Evolutionary conservation across 176 grass and related monocot genomes (phyloP).

Genomic region (Aegilops bicornis): DNA sequence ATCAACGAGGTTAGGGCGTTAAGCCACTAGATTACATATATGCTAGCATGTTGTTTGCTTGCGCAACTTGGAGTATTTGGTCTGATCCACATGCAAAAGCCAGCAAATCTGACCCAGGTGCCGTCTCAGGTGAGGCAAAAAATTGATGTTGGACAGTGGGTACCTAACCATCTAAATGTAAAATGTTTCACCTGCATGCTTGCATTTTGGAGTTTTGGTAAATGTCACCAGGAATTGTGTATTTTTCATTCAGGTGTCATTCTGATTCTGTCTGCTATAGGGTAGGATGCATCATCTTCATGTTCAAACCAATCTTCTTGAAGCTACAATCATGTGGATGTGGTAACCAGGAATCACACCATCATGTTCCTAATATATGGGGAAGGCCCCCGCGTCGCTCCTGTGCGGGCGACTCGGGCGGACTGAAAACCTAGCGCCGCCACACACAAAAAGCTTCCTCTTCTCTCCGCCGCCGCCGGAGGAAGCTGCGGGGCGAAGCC

Average conservation of each 20-base stretch:
- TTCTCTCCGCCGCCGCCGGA: too few relatives aligned
- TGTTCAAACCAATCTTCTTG: neutral
- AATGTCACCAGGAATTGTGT: neutral
- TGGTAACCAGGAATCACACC: slow-evolving; percentile 2
- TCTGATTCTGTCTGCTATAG: neutral
- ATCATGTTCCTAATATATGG: neutral
- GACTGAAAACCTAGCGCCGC: too few relatives aligned
- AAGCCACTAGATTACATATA: slow-evolving; percentile 11
- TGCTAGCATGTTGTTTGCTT: neutral
- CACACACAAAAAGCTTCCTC: too few relatives aligned
- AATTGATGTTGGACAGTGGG: neutral
- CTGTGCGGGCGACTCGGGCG: too few relatives aligned
- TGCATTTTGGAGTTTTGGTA: neutral
- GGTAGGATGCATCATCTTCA: neutral
- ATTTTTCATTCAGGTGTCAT: neutral
- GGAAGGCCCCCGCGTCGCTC: too few relatives aligned
- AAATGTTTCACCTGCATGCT: neutral
- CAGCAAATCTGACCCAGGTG: slow-evolving; percentile 33
- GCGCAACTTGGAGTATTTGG: slow-evolving; percentile 1
- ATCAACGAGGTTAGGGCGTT: neutral
- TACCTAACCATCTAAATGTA: slow-evolving; percentile 4
- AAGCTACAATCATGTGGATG: neutral
- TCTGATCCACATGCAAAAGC: slow-evolving; percentile 19
- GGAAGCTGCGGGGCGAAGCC: too few relatives aligned
- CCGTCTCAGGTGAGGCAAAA: slow-evolving; percentile 16